phyloP scores from a whole-genome alignment of 345 rosid species.

The Hibiscus mutabilis region DNA sequence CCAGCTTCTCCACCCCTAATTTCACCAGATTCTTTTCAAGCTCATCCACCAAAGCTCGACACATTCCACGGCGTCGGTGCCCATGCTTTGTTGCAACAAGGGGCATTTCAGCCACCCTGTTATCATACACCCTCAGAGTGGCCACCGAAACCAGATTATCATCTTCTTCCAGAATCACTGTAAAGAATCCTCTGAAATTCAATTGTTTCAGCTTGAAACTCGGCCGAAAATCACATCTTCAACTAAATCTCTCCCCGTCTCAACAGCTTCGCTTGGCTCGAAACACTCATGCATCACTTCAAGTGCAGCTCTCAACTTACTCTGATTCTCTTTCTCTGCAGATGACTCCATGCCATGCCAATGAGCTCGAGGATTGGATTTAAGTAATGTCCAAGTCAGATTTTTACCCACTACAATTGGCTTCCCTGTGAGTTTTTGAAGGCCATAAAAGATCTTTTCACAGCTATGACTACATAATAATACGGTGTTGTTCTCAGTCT shows the following conservation, averaged over 20 bases:
- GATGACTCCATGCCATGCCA: constrained; percentile 6
- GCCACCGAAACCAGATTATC: constrained; percentile 54
- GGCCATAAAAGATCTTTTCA: constrained; percentile 28
- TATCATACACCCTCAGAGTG: constrained; percentile 47
- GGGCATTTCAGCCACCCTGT: constrained; percentile 50
- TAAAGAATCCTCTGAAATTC: constrained; percentile 54
- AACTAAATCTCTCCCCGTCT: constrained; percentile 47
- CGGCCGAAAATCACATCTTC: constrained; percentile 54
- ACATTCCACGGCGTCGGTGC: constrained; percentile 44
- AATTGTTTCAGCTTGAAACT: constrained; percentile 39
- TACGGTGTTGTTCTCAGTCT: neutral
- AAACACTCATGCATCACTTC: constrained; percentile 70
- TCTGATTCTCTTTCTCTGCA: constrained; percentile 20
- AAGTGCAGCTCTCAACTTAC: constrained; percentile 48
- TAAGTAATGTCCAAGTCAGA: constrained; percentile 59
- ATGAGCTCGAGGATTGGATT: constrained; percentile 15
- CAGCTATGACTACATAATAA: constrained; percentile 64
- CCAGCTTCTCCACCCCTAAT: constrained; percentile 42
- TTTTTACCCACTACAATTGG: constrained; percentile 32
- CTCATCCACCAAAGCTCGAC: constrained; percentile 36
- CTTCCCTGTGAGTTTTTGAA: constrained; percentile 44
- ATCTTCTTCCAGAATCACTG: constrained; percentile 44
- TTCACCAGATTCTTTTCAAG: constrained; percentile 45
- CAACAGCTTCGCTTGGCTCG: constrained; percentile 39
- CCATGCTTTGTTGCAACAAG: constrained; percentile 40